Evolutionary conservation across 108 stramenopile genomes (phyloP).

Genomic region (Cylindrotheca fusiformis): DNA sequence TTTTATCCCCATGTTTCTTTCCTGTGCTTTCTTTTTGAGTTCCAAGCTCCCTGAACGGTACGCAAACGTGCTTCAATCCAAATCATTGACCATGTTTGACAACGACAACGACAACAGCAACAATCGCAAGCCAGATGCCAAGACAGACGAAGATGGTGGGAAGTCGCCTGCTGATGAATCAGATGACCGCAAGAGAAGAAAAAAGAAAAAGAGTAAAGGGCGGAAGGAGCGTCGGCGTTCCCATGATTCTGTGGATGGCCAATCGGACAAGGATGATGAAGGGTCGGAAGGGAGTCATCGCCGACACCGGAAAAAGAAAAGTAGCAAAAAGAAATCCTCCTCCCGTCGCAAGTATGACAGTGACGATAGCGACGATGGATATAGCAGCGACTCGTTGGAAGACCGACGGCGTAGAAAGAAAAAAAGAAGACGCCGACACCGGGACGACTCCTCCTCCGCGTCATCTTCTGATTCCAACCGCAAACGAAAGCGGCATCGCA

Average conservation of each 20-base stretch:
- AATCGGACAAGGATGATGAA: too few species aligned
- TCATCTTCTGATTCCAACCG: background rate
- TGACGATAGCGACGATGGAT: background rate
- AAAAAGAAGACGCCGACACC: background rate
- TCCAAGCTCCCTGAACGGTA: too few species aligned
- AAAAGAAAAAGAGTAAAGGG: slow-evolving; percentile 14
- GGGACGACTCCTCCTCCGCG: background rate
- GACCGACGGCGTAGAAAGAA: background rate
- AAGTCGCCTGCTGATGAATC: background rate
- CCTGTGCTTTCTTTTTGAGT: too few species aligned
- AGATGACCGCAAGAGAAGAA: slow-evolving; percentile 30
- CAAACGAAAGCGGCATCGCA: slow-evolving; percentile 22
- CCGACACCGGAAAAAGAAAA: too few species aligned
- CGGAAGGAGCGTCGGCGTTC: slow-evolving; percentile 28
- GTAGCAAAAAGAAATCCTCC: too few species aligned
- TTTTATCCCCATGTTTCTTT: too few species aligned
- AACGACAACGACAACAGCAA: slow-evolving; percentile 8
- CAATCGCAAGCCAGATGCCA: slow-evolving; percentile 20
- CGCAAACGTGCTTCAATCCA: too few species aligned
- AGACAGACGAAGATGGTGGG: background rate
- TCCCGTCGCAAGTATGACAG: too few species aligned
- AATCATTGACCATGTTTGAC: too few species aligned
- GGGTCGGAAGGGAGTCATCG: too few species aligned
- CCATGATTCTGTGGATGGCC: too few species aligned
- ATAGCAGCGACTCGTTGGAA: background rate